Percentiles rank a stretch among this genome's conserved stretches.
Evolutionary conservation across 768 basidiomycete species (phyloP).

Genomic region (Serendipita sp.): DNA sequence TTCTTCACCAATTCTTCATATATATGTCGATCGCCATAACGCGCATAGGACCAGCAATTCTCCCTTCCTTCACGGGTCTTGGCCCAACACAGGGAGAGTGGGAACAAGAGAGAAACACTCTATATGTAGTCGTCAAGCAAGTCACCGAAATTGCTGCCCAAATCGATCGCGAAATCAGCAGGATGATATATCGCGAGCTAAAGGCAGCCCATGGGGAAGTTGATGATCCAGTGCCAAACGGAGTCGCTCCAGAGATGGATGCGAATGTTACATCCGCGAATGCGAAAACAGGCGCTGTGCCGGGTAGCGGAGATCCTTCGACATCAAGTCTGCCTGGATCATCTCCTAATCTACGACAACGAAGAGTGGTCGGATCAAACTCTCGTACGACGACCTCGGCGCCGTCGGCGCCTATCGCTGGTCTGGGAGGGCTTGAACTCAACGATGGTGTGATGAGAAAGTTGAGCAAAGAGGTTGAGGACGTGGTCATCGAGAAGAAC

Average conservation of each 20-base stretch:
- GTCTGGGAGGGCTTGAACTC: constrained; percentile 4
- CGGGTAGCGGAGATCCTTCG: too few species aligned
- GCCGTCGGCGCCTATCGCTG: neutral
- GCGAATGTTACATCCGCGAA: neutral
- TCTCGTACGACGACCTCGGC: neutral
- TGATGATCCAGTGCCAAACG: neutral
- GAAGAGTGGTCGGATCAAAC: neutral
- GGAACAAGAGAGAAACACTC: neutral
- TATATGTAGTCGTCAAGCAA: neutral
- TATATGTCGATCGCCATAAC: constrained; percentile 57
- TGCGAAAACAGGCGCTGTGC: too few species aligned
- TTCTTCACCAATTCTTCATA: constrained; percentile 63
- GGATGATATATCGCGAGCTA: neutral
- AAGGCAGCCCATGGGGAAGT: neutral
- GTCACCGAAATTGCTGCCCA: neutral
- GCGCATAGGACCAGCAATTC: constrained; percentile 51
- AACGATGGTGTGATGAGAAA: neutral
- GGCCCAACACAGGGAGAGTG: neutral
- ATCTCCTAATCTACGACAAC: neutral
- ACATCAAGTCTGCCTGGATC: neutral
- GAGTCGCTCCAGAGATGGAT: neutral
- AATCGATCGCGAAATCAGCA: constrained; percentile 4
- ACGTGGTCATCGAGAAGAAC: neutral
- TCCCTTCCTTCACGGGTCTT: constrained; percentile 20
- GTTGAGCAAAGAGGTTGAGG: neutral